A percentile compares a stretch with the other conserved stretches of the same genome.
phyloP scores from a whole-genome alignment of 2,329 filamentous ascomycete species.

The Scolecobasidium constrictum region DNA sequence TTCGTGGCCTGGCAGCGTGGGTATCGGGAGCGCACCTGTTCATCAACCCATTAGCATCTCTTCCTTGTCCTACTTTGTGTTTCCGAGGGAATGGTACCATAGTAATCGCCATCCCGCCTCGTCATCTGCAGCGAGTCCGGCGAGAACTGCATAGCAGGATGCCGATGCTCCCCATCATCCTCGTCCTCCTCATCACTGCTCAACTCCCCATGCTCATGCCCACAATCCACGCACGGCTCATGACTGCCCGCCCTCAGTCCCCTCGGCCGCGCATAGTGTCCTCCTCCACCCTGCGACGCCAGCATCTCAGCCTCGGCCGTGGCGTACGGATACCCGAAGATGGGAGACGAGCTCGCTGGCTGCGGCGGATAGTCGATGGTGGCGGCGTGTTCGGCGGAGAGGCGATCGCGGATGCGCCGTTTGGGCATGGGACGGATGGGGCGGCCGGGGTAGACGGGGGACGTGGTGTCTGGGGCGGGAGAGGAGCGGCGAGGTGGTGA shows the following conservation, averaged over 20 bases:
- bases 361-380: constrained; percentile 73
- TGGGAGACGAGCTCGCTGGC: constrained; percentile 56
- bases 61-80: constrained; percentile 13
- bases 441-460: constrained; percentile 74
- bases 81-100: not conserved
- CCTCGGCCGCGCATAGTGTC: not conserved
- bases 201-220: constrained; percentile 2
- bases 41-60: constrained; percentile 7
- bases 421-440: constrained; percentile 89
- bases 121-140: constrained; percentile 3
- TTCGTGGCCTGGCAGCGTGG: constrained; percentile 60
- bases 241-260: constrained; percentile 6
- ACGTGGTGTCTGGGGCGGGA: constrained; percentile 59
- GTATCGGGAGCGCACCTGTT: not conserved
- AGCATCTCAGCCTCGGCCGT: constrained; percentile 3
- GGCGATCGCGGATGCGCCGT: constrained; percentile 73
- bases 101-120: constrained; percentile 6
- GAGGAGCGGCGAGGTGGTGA: constrained; percentile 12
- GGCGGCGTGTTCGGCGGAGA: constrained; percentile 56
- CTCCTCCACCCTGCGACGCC: too few relatives aligned
- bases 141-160: constrained; percentile 4
- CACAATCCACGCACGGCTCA: constrained; percentile 4
- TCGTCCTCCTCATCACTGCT: constrained; percentile 5
- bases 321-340: constrained; percentile 59
- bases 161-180: constrained; percentile 4